Percentiles rank a stretch among this genome's conserved stretches.
These are phyloP conservation scores for Ogataea glucozyma DNA, from an alignment of 805 yeast genomes.

Conservation along the genomic window DNA sequence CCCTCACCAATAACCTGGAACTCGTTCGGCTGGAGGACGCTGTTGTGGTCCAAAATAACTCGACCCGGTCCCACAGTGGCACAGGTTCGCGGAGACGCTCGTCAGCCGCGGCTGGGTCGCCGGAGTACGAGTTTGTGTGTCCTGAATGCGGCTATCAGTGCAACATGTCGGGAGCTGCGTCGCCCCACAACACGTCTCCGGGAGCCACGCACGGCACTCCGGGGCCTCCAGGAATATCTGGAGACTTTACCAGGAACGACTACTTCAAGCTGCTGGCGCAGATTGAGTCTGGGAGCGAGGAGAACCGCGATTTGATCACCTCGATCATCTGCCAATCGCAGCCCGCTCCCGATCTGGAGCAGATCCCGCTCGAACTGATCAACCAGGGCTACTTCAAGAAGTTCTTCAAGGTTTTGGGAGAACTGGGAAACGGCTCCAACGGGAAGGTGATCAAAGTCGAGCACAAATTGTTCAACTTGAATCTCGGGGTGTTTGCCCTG, in stretches of 20 bases:
- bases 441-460: conserved; percentile 85
- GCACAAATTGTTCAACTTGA: conserved; percentile 70
- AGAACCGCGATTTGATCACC: conserved; percentile 22
- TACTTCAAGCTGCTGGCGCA: conserved; percentile 31
- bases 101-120: conserved; percentile 8
- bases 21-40: conserved; percentile 24
- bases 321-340: conserved; percentile 18
- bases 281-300: conserved; percentile 22
- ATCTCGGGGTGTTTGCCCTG: conserved; percentile 78
- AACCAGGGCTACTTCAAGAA: conserved; percentile 80
- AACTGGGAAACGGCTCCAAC: conserved; percentile 80
- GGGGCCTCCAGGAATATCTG: conserved; percentile 2
- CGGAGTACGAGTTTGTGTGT: conserved; percentile 26
- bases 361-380: conserved; percentile 48
- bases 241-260: conserved; percentile 28
- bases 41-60: not conserved
- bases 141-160: conserved; percentile 32
- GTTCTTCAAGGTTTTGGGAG: conserved; percentile 61
- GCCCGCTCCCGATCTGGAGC: conserved; percentile 9
- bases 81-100: conserved; percentile 11
- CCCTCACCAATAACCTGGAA: conserved; percentile 30
- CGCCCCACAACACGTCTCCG: too few species aligned
- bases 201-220: not conserved
- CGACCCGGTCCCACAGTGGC: not conserved
- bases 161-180: conserved; percentile 6